A percentile compares a stretch with the other conserved stretches of the same genome.
Conservation (phyloP, 805 yeast genomes). For the Myxozyma melibiosi region DNA sequence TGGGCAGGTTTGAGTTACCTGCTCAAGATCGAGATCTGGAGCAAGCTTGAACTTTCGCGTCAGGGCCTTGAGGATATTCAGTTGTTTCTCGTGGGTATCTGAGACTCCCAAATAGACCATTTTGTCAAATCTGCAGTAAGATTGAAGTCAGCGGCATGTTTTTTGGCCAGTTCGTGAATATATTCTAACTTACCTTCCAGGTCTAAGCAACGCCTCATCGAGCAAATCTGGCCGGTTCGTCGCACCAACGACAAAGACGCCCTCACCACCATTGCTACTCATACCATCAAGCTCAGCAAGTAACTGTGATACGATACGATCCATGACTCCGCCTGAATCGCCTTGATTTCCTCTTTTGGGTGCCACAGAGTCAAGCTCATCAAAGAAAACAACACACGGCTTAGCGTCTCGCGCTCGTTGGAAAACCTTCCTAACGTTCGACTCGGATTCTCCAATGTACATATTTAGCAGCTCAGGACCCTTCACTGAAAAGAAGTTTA, state of each 20-base stretch:
- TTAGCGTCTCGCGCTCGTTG: constrained; percentile 94
- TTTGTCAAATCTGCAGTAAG: constrained; percentile 92
- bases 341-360: constrained; percentile 99
- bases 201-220: constrained; percentile 87
- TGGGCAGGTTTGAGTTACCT: constrained; percentile 71
- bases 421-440: constrained; percentile 91
- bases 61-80: constrained; percentile 80
- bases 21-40: constrained; percentile 58
- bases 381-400: constrained; percentile 97
- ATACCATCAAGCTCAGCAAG: constrained; percentile 95
- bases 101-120: constrained; percentile 91
- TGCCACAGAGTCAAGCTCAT: constrained; percentile 96
- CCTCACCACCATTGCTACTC: constrained; percentile 77
- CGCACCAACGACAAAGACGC: constrained; percentile 98
- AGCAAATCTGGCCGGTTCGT: constrained; percentile 94
- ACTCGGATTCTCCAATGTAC: constrained; percentile 99
- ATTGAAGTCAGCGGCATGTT: too few relatives aligned
- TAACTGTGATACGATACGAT: constrained; percentile 92
- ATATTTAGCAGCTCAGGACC: constrained; percentile 96
- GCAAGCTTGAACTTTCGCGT: constrained; percentile 71
- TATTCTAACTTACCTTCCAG: constrained; percentile 29
- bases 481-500: constrained; percentile 93
- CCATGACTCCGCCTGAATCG: constrained; percentile 99
- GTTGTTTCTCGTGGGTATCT: constrained; percentile 86
- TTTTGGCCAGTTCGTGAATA: too few relatives aligned